Base-by-base conservation (phyloP, 441 rosid genomes). In the Macaranga tanarius region DNA sequence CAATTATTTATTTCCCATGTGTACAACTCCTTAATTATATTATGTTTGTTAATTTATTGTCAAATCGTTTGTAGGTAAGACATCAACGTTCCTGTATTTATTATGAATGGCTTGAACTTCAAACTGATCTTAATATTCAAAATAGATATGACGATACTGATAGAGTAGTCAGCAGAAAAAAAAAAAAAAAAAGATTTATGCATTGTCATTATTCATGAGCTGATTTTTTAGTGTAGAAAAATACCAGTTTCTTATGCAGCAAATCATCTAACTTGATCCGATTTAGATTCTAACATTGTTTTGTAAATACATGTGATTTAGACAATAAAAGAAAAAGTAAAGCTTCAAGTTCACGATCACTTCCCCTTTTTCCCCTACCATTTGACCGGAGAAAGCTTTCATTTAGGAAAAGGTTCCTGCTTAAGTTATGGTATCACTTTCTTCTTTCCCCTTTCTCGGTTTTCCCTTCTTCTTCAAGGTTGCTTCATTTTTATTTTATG, bases 191-290 rank as follows among this genome's bases (percentile, higher is more conserved):
- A 40, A 55, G 7, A 31, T 20, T 47, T n/a, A 23, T 61, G 23
- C 16, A 11, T 1, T 15, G 15, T 19, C 55, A 19, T 23, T n/a
- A 40, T 31, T 69, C 47, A 55, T 56, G 0, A 69, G 11, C 20
- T 52, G 22, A 38, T 20, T n/a, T 26, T 26, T 34, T 3, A 11
- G 7, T 8, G 8, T 5, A 38, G 31, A 26, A 10, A 44, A 10
- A 3, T 2, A 8, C 2, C 19, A 25, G 38, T 76, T 71, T 65
- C 75, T 71, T 71, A 26, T 50, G 23, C 62, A 22, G 23, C 71
- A 66, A 59, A n/a, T 76, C 23, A 57, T 58, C 15, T 57, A 34
- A 28, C 48, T 23, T 26, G 75, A 76, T 71, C 75, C 72, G 61
- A 71, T 58, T 38, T 71, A 19, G 75, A 70, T 52, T 26, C 68